Conservation (phyloP, 176 grass and related monocot species). For the Carex myosuroides region DNA sequence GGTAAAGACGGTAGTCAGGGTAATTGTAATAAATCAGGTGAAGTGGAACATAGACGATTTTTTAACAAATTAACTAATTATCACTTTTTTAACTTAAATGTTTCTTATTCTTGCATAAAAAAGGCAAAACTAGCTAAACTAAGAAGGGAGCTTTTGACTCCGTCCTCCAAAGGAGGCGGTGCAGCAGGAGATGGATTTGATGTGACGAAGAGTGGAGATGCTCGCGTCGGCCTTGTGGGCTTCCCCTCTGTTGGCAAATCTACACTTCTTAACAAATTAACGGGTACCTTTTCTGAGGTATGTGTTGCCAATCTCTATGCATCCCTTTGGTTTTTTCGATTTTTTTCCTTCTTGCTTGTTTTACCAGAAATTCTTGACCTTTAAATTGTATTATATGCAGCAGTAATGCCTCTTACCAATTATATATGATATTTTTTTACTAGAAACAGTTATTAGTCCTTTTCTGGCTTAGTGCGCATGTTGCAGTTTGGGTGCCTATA, state of each 20-base stretch:
- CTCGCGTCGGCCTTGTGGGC: conserved; percentile 87
- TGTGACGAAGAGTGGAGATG: conserved; percentile 94
- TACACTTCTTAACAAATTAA: conserved; percentile 91
- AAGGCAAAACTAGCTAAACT: conserved; percentile 98
- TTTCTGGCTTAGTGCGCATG: neutral
- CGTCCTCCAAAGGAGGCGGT: conserved; percentile 68
- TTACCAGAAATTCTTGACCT: neutral
- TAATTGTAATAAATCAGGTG: neutral
- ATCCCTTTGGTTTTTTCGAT: neutral
- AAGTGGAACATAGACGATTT: neutral
- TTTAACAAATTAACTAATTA: neutral
- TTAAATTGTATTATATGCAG: neutral
- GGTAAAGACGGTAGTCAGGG: neutral
- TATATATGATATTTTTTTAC: neutral
- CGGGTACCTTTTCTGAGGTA: conserved; percentile 96
- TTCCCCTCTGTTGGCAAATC: conserved; percentile 99
- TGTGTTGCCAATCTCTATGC: conserved; percentile 17
- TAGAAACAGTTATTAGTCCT: neutral
- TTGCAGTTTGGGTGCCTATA: neutral
- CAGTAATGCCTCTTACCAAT: neutral
- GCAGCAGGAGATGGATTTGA: conserved; percentile 92
- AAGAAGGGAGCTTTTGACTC: conserved; percentile 70
- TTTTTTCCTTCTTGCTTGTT: conserved; percentile 17
- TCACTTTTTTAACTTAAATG: neutral
- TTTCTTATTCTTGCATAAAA: conserved; percentile 12